phyloP scores from a whole-genome alignment of 176 grass and related monocot genomes.

The Tillandsia leiboldiana region DNA sequence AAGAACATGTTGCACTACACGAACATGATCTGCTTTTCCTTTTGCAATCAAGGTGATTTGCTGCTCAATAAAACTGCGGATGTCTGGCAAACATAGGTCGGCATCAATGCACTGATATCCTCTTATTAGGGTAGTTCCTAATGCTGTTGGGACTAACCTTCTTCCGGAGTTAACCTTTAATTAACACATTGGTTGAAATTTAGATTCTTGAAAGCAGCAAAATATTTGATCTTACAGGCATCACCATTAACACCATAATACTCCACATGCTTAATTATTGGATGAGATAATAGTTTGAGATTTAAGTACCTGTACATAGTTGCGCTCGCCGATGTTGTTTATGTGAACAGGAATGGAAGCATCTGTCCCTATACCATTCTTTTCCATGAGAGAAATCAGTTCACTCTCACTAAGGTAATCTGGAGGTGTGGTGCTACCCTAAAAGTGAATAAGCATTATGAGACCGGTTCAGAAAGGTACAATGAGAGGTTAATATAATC shows the following conservation, averaged over 20 bases:
- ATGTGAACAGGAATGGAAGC: slow-evolving; percentile 98
- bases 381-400: slow-evolving; percentile 97
- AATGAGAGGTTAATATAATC: background rate
- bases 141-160: slow-evolving; percentile 75
- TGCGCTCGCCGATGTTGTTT: slow-evolving; percentile 90
- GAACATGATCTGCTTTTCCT: slow-evolving; percentile 68
- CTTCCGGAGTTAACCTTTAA: slow-evolving; percentile 83
- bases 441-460: background rate
- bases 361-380: slow-evolving; percentile 88
- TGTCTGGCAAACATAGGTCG: slow-evolving; percentile 90
- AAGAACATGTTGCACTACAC: slow-evolving; percentile 69
- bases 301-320: slow-evolving; percentile 76
- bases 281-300: background rate
- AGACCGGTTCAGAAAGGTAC: background rate
- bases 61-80: slow-evolving; percentile 95
- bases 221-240: background rate
- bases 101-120: slow-evolving; percentile 96
- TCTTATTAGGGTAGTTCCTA: slow-evolving; percentile 90
- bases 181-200: slow-evolving; percentile 24
- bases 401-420: slow-evolving; percentile 97
- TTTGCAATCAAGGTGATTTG: slow-evolving; percentile 92
- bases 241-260: background rate
- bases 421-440: slow-evolving; percentile 81
- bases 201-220: background rate
- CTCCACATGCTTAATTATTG: slow-evolving; percentile 1